A percentile compares a stretch with the other conserved stretches of the same genome.
phyloP scores from a whole-genome alignment of 345 rosid species.

The Hevea brasiliensis region DNA sequence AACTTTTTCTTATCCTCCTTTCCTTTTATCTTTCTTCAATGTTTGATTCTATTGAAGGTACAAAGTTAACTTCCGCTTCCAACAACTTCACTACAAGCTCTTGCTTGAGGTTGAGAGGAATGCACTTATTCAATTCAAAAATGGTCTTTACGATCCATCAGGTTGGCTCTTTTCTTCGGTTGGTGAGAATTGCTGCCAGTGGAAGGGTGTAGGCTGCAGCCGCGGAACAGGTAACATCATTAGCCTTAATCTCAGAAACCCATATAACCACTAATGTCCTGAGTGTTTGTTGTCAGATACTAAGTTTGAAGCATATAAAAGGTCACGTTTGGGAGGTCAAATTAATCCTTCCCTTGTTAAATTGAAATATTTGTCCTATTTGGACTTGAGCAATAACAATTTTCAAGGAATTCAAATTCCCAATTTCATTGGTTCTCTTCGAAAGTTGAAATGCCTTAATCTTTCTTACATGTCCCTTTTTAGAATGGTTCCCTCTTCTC shows the following conservation, averaged over 20 bases:
- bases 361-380: conserved; percentile 18
- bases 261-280: conserved; percentile 7
- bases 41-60: background rate
- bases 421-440: conserved; percentile 25
- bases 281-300: background rate
- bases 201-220: no score
- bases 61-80: no score
- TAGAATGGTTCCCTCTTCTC: conserved; percentile 23
- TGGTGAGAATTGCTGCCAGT: no score
- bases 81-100: background rate
- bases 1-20: no score
- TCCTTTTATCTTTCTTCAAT: background rate
- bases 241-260: conserved; percentile 15
- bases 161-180: conserved; percentile 15
- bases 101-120: conserved; percentile 24
- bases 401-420: conserved; percentile 29
- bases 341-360: conserved; percentile 28
- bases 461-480: conserved; percentile 28
- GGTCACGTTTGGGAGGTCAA: conserved; percentile 15
- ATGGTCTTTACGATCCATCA: conserved; percentile 18
- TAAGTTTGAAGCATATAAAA: background rate
- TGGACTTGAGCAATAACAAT: conserved; percentile 34
- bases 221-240: no score
- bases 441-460: conserved; percentile 25
- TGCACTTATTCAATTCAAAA: conserved; percentile 31